Evolutionary conservation across 768 basidiomycete species (phyloP).

Genomic region (Tulasnella sp.): DNA sequence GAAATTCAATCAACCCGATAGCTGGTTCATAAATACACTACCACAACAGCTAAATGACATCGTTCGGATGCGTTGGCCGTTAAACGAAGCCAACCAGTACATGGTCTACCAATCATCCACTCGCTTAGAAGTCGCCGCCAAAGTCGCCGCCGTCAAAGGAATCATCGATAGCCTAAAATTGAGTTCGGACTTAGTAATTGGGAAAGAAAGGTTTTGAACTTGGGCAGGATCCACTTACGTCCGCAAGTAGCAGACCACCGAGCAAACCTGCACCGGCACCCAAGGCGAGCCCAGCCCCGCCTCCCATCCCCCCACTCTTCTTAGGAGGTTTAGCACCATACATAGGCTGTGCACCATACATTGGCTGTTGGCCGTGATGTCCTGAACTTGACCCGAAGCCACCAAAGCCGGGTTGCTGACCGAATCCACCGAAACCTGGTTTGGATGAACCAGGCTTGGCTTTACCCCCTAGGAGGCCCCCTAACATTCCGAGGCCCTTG

Average conservation of each 20-base stretch:
- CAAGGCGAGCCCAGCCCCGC: background rate
- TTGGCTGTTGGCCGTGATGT: slow-evolving; percentile 3
- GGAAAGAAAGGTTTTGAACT: background rate
- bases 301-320: background rate
- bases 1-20: too few relatives aligned
- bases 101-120: too few relatives aligned
- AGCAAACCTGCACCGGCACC: slow-evolving; percentile 9
- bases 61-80: too few relatives aligned
- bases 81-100: too few relatives aligned
- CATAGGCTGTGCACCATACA: background rate
- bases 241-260: slow-evolving; percentile 6
- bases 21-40: too few relatives aligned
- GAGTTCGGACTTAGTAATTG: too few relatives aligned
- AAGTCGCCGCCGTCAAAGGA: too few relatives aligned
- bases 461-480: background rate
- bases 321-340: background rate
- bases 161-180: too few relatives aligned
- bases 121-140: too few relatives aligned
- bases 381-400: background rate
- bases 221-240: background rate
- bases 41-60: too few relatives aligned
- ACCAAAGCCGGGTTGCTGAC: background rate
- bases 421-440: slow-evolving; percentile 15
- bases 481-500: background rate
- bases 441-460: background rate